phyloP scores from a whole-genome alignment of 148 eudicot species.

The Limonium bicolor region DNA sequence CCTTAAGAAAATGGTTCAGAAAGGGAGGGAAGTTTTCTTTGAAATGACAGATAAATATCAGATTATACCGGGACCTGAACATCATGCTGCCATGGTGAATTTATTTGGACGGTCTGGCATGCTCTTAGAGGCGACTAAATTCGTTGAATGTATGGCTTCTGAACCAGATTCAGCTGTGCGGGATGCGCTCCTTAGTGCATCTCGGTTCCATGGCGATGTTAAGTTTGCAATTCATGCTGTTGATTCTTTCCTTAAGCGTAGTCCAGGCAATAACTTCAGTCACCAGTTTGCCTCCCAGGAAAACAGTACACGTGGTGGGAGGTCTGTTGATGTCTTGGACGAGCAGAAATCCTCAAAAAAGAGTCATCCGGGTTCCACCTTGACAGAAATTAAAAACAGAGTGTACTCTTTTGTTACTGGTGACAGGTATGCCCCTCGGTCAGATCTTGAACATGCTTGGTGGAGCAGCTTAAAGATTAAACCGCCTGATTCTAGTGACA shows the following conservation, averaged over 20 bases:
- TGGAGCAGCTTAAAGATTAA: slow-evolving; percentile 21
- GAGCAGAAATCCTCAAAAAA: slow-evolving; percentile 10
- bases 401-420: slow-evolving; percentile 43
- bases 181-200: slow-evolving; percentile 56
- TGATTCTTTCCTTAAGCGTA: slow-evolving; percentile 42
- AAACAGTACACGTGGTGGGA: slow-evolving; percentile 19
- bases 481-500: slow-evolving; percentile 10
- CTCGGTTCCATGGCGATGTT: slow-evolving; percentile 32
- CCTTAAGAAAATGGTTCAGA: slow-evolving; percentile 38
- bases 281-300: slow-evolving; percentile 28
- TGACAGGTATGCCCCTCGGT: slow-evolving; percentile 21
- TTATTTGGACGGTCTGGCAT: slow-evolving; percentile 68
- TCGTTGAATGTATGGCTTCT: slow-evolving; percentile 36
- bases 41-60: slow-evolving; percentile 32
- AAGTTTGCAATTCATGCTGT: slow-evolving; percentile 37
- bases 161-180: slow-evolving; percentile 45
- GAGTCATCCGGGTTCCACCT: slow-evolving; percentile 22
- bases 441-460: slow-evolving; percentile 25
- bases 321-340: slow-evolving; percentile 14
- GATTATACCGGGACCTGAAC: slow-evolving; percentile 42
- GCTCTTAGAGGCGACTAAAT: slow-evolving; percentile 49
- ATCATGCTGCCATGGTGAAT: slow-evolving; percentile 52
- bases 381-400: slow-evolving; percentile 36
- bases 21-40: slow-evolving; percentile 38
- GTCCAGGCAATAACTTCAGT: slow-evolving; percentile 29